These are phyloP conservation scores for Strobilomyces echinocephalus DNA, from an alignment of 768 basidiomycete species.

Conservation along the genomic window DNA sequence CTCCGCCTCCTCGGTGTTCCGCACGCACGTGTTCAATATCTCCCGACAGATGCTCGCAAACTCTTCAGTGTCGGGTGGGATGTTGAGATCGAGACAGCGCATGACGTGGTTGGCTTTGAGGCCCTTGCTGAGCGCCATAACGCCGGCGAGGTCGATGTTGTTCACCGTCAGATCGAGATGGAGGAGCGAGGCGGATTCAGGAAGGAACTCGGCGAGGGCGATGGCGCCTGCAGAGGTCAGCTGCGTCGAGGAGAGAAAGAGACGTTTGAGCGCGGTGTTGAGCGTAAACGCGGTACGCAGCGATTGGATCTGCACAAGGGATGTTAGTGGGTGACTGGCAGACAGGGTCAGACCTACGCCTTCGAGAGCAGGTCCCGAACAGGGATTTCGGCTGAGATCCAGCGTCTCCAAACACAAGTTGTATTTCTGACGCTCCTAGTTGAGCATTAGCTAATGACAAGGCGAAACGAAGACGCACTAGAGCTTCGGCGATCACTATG, in stretches of 20 bases:
- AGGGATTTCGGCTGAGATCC: constrained; percentile 90
- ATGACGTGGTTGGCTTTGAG: constrained; percentile 80
- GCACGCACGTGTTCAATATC: constrained; percentile 83
- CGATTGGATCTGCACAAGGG: constrained; percentile 61
- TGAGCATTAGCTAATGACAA: neutral
- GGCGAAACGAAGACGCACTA: constrained; percentile 47
- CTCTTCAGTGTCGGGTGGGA: constrained; percentile 79
- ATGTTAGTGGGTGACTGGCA: neutral
- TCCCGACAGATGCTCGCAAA: constrained; percentile 84
- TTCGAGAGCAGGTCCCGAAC: constrained; percentile 82
- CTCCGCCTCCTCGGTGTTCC: constrained; percentile 91
- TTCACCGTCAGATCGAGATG: constrained; percentile 91
- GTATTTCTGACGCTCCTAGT: constrained; percentile 65
- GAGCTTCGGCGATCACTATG: constrained; percentile 77
- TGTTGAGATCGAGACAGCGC: constrained; percentile 89
- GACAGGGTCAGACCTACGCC: constrained; percentile 54
- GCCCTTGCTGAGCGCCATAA: constrained; percentile 86
- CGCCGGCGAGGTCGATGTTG: constrained; percentile 79
- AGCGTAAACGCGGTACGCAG: constrained; percentile 90
- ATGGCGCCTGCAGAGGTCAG: constrained; percentile 86
- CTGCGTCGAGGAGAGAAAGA: constrained; percentile 83
- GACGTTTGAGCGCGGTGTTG: constrained; percentile 84
- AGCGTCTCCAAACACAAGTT: constrained; percentile 91
- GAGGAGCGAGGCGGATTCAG: constrained; percentile 79
- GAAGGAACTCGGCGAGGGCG: constrained; percentile 92